Base-by-base conservation (phyloP, 306 rosid species). In the Morella rubra region DNA sequence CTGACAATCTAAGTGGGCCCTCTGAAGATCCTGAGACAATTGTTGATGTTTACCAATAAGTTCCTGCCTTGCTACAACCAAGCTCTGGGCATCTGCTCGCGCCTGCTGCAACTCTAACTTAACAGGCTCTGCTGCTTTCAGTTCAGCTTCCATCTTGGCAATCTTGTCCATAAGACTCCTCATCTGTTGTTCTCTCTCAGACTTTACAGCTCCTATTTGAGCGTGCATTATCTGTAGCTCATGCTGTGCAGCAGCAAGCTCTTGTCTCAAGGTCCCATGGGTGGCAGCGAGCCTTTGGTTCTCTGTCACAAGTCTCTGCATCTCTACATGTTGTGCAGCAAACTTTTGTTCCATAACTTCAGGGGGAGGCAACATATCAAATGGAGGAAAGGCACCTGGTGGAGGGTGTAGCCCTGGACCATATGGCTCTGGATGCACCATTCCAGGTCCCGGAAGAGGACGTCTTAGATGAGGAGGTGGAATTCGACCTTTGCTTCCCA, bases 401-500 rank as follows among this genome's bases (percentile, higher is more conserved):
- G 80, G 87, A 20, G 86, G 91, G 69, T 83, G 97, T 51, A 82
- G 64, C 32, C 84, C 86, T 0, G 52, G 84, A 42, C 87, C 92
- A 47, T 76, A 67, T 22, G 81, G 79, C 40, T 90, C 97, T 13
- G 84, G 90, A 78, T 78, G 91, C 55, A 82, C 59, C 75, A 81
- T 60, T 47, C 77, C 88, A 44, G 89, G 90, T 15, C 93, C 97
- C 0, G 85, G 96, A 44, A 77, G 88, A 8, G 84, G 88, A 11
- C 91, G 91, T 60, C 96, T 81, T 47, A 79, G 22, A 77, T 90
- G 98, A 44, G 82, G 80, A 32, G 93, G 95, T 8, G 95, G 97
- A 54, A 90, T 68, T 77, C 96, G 87, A 67, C 98, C 98, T 82
- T 91, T 94, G 83, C 98, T 94, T 24, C 93, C 98, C 98, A 85